phyloP scores from a whole-genome alignment of 1,139 yeast species.

The Yamadazyma diospyri region DNA sequence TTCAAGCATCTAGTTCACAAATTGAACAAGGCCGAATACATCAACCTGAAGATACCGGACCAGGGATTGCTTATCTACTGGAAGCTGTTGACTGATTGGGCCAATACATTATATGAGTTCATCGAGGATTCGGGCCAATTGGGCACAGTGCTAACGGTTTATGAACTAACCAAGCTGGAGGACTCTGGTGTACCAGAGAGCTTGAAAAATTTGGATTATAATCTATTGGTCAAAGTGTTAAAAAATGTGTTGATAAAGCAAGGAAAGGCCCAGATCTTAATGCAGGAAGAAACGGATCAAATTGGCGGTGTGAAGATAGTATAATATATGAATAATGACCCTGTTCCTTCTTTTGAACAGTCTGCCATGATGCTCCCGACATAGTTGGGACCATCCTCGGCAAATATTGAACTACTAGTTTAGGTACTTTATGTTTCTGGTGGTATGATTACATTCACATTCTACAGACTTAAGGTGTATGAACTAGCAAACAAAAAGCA shows the following conservation, averaged over 20 bases:
- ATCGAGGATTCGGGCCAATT: constrained; percentile 73
- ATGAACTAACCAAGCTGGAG: constrained; percentile 67
- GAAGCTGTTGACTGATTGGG: constrained; percentile 77
- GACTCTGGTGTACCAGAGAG: constrained; percentile 56
- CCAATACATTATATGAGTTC: constrained; percentile 43
- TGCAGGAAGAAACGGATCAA: constrained; percentile 46
- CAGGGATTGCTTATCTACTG: constrained; percentile 59
- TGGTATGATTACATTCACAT: neutral
- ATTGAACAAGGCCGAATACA: constrained; percentile 51
- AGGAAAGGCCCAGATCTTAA: constrained; percentile 64
- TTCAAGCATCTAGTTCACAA: constrained; percentile 55
- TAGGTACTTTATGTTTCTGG: constrained; percentile 10
- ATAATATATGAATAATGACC: constrained; percentile 12
- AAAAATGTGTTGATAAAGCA: constrained; percentile 56
- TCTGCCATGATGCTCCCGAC: constrained; percentile 8
- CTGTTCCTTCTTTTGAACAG: constrained; percentile 2
- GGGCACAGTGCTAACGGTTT: constrained; percentile 75
- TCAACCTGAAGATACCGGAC: constrained; percentile 38
- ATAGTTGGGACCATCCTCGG: constrained; percentile 6
- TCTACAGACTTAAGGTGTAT: constrained; percentile 21
- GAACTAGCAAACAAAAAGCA: constrained; percentile 21
- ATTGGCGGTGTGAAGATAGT: constrained; percentile 71
- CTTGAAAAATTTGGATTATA: constrained; percentile 61
- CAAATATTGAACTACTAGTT: constrained; percentile 8
- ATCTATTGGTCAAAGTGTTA: constrained; percentile 52